Conservation (phyloP, 2,329 filamentous ascomycete genomes). For the Pseudocercospora musae region DNA sequence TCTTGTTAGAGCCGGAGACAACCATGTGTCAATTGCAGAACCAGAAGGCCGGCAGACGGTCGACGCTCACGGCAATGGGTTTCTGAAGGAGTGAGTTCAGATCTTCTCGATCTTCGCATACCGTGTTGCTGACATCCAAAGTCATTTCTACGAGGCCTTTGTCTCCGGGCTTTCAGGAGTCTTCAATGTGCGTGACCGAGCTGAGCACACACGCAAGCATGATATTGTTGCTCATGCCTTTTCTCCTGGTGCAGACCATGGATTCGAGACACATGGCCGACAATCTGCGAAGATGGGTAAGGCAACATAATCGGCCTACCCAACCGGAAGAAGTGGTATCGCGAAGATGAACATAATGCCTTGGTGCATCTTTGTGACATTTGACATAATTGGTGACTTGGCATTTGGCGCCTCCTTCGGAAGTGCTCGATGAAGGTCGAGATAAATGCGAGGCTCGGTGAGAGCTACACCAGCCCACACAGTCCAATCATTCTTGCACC, state of each 20-base stretch:
- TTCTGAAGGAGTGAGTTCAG: conserved; percentile 30
- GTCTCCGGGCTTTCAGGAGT: conserved; percentile 36
- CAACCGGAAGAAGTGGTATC: conserved; percentile 9
- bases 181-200: conserved; percentile 36
- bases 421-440: conserved; percentile 25
- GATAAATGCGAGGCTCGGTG: conserved; percentile 26
- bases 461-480: conserved; percentile 14
- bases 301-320: conserved; percentile 19
- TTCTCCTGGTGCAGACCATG: conserved; percentile 33
- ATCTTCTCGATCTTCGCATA: background rate
- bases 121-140: conserved; percentile 1
- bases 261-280: conserved; percentile 36
- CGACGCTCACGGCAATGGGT: conserved; percentile 36
- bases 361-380: conserved; percentile 28
- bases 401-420: conserved; percentile 31
- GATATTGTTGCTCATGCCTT: conserved; percentile 38
- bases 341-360: conserved; percentile 26
- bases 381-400: conserved; percentile 27
- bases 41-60: conserved; percentile 24
- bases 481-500: conserved; percentile 18
- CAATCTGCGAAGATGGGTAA: conserved; percentile 24
- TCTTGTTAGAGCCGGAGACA: conserved; percentile 20
- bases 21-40: conserved; percentile 27
- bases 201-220: conserved; percentile 36
- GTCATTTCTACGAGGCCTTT: conserved; percentile 36